Evolutionary conservation across 768 basidiomycete species (phyloP).

Genomic region (Mycena vulgaris): DNA sequence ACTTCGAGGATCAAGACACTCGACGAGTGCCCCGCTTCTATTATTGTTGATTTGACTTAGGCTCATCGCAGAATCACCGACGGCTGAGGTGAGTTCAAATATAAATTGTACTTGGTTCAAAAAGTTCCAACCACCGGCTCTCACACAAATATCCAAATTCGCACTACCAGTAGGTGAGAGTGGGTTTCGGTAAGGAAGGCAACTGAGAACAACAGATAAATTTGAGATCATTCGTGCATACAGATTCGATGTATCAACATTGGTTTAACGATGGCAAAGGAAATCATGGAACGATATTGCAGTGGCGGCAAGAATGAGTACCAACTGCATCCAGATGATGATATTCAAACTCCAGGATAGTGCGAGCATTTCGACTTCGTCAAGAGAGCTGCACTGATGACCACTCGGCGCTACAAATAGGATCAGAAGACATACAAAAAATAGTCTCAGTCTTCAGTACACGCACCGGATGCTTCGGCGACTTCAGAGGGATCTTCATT

Average conservation of each 20-base stretch:
- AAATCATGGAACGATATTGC: neutral
- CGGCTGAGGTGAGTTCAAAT: too few relatives aligned
- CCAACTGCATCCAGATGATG: neutral
- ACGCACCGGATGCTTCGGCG: neutral
- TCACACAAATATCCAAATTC: too few relatives aligned
- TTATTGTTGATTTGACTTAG: too few relatives aligned
- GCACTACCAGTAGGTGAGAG: too few relatives aligned
- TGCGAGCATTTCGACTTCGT: neutral
- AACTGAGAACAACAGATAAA: neutral
- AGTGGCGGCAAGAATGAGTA: neutral
- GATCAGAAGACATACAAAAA: neutral
- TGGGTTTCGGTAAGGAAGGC: too few relatives aligned
- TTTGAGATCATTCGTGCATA: neutral
- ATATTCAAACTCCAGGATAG: constrained; percentile 2
- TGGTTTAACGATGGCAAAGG: neutral
- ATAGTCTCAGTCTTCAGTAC: neutral
- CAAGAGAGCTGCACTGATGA: neutral
- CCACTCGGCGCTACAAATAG: neutral
- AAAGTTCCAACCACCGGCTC: too few relatives aligned
- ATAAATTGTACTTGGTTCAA: too few relatives aligned
- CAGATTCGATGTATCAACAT: neutral
- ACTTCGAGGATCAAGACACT: too few relatives aligned
- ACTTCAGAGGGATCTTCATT: neutral
- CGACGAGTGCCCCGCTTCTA: too few relatives aligned
- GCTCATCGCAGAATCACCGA: too few relatives aligned